Evolutionary conservation across 2,329 filamentous ascomycete species (phyloP).

Genomic region (Arthroderma sp.): DNA sequence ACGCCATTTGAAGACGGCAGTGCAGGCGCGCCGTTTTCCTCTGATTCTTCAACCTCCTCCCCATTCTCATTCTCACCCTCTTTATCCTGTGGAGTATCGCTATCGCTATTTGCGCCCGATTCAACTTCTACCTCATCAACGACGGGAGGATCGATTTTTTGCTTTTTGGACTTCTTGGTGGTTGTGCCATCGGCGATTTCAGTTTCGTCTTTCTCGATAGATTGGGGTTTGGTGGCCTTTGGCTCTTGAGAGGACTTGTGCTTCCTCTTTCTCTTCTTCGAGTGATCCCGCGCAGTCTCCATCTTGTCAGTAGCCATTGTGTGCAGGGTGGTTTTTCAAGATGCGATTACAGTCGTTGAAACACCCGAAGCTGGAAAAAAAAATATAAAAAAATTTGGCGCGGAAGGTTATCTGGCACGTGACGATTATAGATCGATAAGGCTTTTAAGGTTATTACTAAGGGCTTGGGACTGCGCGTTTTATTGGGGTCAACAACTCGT

Average conservation of each 20-base stretch:
- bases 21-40: conserved; percentile 26
- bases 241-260: conserved; percentile 20
- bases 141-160: conserved; percentile 24
- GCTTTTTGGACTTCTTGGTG: conserved; percentile 21
- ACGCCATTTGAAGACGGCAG: conserved; percentile 41
- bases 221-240: conserved; percentile 2
- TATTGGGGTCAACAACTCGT: too few relatives aligned
- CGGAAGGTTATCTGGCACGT: too few relatives aligned
- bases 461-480: too few relatives aligned
- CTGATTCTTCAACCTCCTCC: conserved; percentile 20
- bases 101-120: neutral
- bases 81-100: neutral
- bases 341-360: too few relatives aligned
- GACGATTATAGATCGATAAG: too few relatives aligned
- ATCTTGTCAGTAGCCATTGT: conserved; percentile 13
- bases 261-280: conserved; percentile 36
- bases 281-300: conserved; percentile 24
- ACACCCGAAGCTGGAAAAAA: too few relatives aligned
- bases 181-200: neutral
- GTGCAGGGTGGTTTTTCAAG: too few relatives aligned
- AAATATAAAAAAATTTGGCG: too few relatives aligned
- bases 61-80: conserved; percentile 24
- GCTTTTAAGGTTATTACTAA: too few relatives aligned
- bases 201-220: neutral
- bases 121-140: conserved; percentile 17